These are phyloP conservation scores for Saccharomycopsis schoenii DNA, from an alignment of 805 yeast genomes.

Conservation along the genomic window DNA sequence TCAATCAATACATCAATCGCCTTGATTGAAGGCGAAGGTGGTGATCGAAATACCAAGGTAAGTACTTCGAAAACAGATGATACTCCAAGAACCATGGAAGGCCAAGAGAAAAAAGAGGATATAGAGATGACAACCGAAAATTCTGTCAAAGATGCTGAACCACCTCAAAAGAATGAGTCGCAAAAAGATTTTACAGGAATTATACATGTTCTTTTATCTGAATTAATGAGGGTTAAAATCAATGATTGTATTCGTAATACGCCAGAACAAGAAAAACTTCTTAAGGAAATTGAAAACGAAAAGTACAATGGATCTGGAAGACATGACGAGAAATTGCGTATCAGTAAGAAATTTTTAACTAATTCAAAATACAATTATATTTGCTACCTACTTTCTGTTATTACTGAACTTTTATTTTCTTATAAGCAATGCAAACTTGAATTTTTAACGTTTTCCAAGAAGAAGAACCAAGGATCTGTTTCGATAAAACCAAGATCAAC, in stretches of 20 bases:
- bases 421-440: constrained; percentile 77
- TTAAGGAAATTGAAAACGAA: constrained; percentile 6
- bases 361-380: constrained; percentile 56
- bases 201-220: constrained; percentile 51
- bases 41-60: background rate
- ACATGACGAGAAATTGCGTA: constrained; percentile 22
- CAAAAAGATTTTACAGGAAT: constrained; percentile 38
- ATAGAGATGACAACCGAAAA: constrained; percentile 23
- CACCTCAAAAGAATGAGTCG: constrained; percentile 17
- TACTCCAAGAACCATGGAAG: constrained; percentile 2
- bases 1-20: constrained; percentile 5
- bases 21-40: constrained; percentile 13
- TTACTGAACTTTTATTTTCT: constrained; percentile 66
- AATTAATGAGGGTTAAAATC: constrained; percentile 42
- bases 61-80: background rate
- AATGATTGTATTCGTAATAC: constrained; percentile 27
- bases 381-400: constrained; percentile 54
- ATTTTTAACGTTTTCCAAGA: constrained; percentile 67
- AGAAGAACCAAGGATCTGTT: constrained; percentile 26
- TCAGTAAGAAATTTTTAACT: constrained; percentile 28
- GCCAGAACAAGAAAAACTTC: constrained; percentile 20
- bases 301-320: constrained; percentile 16
- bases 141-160: constrained; percentile 17
- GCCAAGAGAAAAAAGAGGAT: constrained; percentile 21
- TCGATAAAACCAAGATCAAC: constrained; percentile 62